phyloP scores from a whole-genome alignment of 139 green algal genomes.

The Pseudopediastrum boryanum region DNA sequence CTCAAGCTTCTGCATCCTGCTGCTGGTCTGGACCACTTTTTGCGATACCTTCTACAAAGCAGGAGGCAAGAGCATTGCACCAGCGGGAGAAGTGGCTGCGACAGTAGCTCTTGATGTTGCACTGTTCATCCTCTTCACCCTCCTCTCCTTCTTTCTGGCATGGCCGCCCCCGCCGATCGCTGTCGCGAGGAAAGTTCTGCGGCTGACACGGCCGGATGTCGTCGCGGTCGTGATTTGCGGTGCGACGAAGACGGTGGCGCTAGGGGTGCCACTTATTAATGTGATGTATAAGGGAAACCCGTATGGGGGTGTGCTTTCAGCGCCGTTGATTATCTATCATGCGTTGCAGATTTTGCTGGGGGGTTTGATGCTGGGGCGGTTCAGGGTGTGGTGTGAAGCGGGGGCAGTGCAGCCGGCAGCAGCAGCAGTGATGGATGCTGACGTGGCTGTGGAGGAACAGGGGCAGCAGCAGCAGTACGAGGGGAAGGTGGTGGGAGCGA shows the following conservation, averaged over 20 bases:
- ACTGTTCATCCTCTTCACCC: conserved; percentile 33
- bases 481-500: no score
- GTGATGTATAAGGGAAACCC: conserved; percentile 47
- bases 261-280: conserved; percentile 49
- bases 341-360: conserved; percentile 40
- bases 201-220: neutral
- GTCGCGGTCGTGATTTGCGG: conserved; percentile 50
- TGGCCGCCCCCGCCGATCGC: conserved; percentile 4
- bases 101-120: conserved; percentile 34
- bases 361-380: conserved; percentile 21
- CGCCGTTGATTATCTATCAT: conserved; percentile 54
- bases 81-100: conserved; percentile 5
- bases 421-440: no score
- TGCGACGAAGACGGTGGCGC: conserved; percentile 46
- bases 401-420: no score
- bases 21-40: conserved; percentile 59
- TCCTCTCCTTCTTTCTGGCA: conserved; percentile 6
- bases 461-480: no score
- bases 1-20: conserved; percentile 45
- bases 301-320: conserved; percentile 36
- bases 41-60: conserved; percentile 58
- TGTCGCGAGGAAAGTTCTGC: neutral
- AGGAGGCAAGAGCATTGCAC: neutral
- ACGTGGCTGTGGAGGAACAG: no score
- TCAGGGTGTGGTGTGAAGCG: conserved; percentile 41